Percentiles rank a stretch among this genome's conserved stretches.
Evolutionary conservation across 2,329 filamentous ascomycete genomes (phyloP).

Genomic region (Ascochyta viciae-villosae): DNA sequence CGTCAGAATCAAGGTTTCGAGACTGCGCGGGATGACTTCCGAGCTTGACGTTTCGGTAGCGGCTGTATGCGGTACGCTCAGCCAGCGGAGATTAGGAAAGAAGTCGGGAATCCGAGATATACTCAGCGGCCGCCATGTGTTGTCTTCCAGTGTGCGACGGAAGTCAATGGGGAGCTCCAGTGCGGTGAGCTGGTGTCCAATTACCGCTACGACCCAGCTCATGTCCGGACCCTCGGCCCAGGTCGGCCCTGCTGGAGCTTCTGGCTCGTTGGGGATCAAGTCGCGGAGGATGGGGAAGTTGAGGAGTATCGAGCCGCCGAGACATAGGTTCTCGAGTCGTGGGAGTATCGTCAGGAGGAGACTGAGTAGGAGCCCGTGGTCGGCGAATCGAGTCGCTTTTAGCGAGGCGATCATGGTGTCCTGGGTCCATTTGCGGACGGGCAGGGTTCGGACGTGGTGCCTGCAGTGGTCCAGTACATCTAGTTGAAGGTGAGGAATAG

Average conservation of each 20-base stretch:
- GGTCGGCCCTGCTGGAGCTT: not conserved
- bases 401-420: not conserved
- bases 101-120: not conserved
- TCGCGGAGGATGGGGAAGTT: not conserved
- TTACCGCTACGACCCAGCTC: not conserved
- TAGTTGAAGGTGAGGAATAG: not conserved
- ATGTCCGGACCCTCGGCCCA: not conserved
- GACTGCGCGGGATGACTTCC: not conserved
- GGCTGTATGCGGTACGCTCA: not conserved
- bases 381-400: not conserved
- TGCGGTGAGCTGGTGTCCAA: not conserved
- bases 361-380: not conserved
- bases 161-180: constrained; percentile 3
- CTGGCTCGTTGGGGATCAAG: not conserved
- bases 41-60: not conserved
- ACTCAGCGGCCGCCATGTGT: not conserved
- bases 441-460: not conserved
- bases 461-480: not conserved
- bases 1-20: not conserved
- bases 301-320: constrained; percentile 2
- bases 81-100: not conserved
- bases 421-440: not conserved
- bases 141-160: not conserved
- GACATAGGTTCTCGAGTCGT: not conserved
- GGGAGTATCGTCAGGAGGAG: constrained; percentile 4